Evolutionary conservation across 768 basidiomycete genomes (phyloP).

Genomic region (Boletus sp.): DNA sequence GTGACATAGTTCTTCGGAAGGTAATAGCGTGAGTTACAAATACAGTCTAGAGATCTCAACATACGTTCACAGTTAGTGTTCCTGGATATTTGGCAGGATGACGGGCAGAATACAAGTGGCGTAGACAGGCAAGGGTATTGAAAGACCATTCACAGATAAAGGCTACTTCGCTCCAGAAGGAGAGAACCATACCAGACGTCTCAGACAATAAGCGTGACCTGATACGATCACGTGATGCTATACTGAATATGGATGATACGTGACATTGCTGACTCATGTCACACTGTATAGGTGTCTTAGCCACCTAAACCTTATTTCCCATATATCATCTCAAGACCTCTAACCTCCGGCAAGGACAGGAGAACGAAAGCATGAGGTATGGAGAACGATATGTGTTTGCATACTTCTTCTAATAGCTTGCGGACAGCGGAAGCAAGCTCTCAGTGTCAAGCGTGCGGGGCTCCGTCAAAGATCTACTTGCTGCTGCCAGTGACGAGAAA

Average conservation of each 20-base stretch:
- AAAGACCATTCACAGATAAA: conserved; percentile 11
- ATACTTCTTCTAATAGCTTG: neutral
- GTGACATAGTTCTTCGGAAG: conserved; percentile 23
- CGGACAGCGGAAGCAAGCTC: conserved; percentile 64
- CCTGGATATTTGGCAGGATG: neutral
- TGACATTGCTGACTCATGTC: conserved; percentile 29
- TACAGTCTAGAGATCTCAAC: neutral
- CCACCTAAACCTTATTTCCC: conserved; percentile 33
- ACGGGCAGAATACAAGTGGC: neutral
- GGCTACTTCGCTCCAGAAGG: conserved; percentile 3
- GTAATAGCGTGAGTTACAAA: conserved; percentile 7
- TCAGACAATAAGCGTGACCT: conserved; percentile 20
- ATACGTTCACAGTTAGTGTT: conserved; percentile 2
- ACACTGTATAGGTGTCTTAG: conserved; percentile 34
- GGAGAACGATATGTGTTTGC: neutral
- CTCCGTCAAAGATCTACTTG: conserved; percentile 89
- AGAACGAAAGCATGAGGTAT: conserved; percentile 34
- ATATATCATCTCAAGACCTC: conserved; percentile 24
- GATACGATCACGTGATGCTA: conserved; percentile 14
- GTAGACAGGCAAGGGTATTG: neutral
- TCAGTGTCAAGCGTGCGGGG: conserved; percentile 99
- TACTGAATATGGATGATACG: neutral
- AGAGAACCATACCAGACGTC: neutral
- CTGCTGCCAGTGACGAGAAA: conserved; percentile 81
- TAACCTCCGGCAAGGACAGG: conserved; percentile 9